Percentiles rank a stretch among this genome's conserved stretches.
These are phyloP conservation scores for Eucalyptus brandiana DNA, from an alignment of 345 rosid species.

Conservation along the genomic window DNA sequence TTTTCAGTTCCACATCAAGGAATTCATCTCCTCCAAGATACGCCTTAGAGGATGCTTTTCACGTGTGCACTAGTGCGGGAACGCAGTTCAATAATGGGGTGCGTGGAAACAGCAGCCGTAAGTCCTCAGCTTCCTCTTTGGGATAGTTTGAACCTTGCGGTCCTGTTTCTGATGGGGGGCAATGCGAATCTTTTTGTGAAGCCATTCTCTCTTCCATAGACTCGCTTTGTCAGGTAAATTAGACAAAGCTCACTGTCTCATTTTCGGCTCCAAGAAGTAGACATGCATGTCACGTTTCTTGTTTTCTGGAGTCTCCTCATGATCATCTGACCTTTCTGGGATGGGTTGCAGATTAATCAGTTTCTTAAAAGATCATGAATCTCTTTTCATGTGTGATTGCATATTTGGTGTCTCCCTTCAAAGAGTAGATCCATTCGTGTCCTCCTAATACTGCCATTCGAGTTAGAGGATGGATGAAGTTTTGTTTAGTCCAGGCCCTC, in stretches of 20 bases:
- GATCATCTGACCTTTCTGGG: neutral
- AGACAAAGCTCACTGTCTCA: neutral
- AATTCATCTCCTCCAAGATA: neutral
- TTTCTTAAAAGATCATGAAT: neutral
- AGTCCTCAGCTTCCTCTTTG: neutral
- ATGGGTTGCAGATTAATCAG: neutral
- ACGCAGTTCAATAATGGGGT: neutral
- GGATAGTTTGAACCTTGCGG: neutral
- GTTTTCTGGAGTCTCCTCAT: neutral
- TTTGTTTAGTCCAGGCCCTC: neutral
- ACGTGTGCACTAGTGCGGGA: neutral
- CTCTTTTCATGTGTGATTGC: neutral
- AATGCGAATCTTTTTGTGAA: neutral
- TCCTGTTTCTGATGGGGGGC: neutral
- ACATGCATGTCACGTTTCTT: neutral
- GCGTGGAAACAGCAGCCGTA: neutral
- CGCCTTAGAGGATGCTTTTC: neutral
- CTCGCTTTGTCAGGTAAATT: neutral
- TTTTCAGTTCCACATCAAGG: neutral
- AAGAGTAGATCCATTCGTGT: neutral
- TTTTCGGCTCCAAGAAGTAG: neutral
- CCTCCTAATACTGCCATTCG: no score
- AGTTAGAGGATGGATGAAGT: neutral
- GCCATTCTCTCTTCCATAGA: neutral
- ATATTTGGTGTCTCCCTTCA: neutral